Percentiles rank a stretch among this genome's conserved stretches.
Conservation (phyloP, 129 eudicot genomes). For the Pseudognaphalium luteoalbum region DNA sequence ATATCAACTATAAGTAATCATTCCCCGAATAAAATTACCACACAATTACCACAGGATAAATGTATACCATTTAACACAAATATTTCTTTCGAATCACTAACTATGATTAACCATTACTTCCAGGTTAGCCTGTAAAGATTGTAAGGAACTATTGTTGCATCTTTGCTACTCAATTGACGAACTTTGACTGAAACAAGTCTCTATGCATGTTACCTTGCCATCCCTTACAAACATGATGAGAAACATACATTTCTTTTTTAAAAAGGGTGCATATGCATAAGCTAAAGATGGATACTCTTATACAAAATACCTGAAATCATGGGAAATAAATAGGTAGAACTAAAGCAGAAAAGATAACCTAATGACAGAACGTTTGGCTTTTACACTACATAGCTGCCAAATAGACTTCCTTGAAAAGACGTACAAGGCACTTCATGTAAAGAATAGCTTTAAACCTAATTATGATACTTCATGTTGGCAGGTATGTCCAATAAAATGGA, state of each 20-base stretch:
- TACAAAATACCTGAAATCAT: background rate
- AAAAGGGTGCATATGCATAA: background rate
- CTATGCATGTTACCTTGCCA: background rate
- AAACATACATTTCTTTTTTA: background rate
- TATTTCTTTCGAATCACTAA: background rate
- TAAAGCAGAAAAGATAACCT: slow-evolving; percentile 2
- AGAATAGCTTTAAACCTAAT: slow-evolving; percentile 5
- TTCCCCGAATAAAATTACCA: slow-evolving; percentile 16
- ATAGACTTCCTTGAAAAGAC: slow-evolving; percentile 11
- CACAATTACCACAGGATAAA: background rate
- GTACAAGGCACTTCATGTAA: slow-evolving; percentile 3
- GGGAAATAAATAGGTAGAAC: background rate
- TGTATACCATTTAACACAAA: background rate
- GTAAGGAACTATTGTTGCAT: background rate
- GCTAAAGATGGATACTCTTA: background rate
- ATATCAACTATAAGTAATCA: slow-evolving; percentile 17
- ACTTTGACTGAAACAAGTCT: background rate
- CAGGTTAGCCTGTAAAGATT: background rate
- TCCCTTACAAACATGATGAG: background rate
- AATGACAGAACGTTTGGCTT: slow-evolving; percentile 13
- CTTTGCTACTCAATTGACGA: background rate
- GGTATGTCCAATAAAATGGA: slow-evolving; percentile 13
- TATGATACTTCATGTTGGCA: background rate
- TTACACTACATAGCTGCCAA: slow-evolving; percentile 9
- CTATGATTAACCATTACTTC: background rate